Conservation (phyloP, 768 basidiomycete genomes). For the Piloderma croceum region DNA sequence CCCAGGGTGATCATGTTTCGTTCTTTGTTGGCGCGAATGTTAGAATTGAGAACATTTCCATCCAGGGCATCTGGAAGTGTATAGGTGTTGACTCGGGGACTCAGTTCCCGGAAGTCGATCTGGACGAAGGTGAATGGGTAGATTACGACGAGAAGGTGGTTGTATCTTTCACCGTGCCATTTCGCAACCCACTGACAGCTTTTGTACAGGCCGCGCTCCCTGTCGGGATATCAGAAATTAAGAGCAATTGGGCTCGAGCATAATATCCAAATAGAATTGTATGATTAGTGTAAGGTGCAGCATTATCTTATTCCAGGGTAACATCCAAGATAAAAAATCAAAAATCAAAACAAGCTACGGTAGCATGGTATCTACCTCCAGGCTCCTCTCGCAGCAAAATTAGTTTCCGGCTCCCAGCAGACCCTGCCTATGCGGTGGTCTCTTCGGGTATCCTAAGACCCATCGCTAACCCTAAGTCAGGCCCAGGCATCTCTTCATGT, state of each 20-base stretch:
- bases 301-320: too few species aligned
- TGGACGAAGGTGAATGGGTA: conserved; percentile 67
- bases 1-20: conserved; percentile 44
- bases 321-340: too few species aligned
- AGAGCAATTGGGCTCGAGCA: conserved; percentile 64
- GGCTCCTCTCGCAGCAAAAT: too few species aligned
- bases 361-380: too few species aligned
- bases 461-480: too few species aligned
- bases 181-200: conserved; percentile 4
- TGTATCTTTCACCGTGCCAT: not conserved
- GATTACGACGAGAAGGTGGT: conserved; percentile 90
- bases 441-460: too few species aligned
- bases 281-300: too few species aligned
- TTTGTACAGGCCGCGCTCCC: conserved; percentile 47
- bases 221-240: conserved; percentile 65
- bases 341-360: too few species aligned
- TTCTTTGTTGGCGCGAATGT: not conserved
- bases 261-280: too few species aligned
- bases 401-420: too few species aligned
- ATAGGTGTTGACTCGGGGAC: conserved; percentile 52
- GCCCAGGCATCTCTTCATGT: too few species aligned
- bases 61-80: conserved; percentile 75
- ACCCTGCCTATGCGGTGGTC: too few species aligned
- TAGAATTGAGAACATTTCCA: not conserved
- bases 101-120: conserved; percentile 59